Evolutionary conservation across 768 basidiomycete species (phyloP).

Genomic region (Xerocomus potaroensis): DNA sequence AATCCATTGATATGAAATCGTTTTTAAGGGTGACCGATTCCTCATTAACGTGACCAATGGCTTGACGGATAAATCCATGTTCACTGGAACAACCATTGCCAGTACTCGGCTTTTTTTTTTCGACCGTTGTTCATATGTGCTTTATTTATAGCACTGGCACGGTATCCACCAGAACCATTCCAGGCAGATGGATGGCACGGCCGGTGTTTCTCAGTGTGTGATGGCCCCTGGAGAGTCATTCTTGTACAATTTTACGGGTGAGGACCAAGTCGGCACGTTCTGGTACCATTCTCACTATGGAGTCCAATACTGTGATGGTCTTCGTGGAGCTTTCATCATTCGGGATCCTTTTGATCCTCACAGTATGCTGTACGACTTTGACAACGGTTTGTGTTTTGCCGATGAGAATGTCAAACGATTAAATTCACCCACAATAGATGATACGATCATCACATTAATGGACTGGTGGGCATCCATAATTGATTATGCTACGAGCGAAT

Average conservation of each 20-base stretch:
- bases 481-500: no score
- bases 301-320: slow-evolving; percentile 35
- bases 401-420: no score
- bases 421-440: neutral
- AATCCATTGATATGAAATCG: neutral
- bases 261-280: slow-evolving; percentile 35
- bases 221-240: slow-evolving; percentile 33
- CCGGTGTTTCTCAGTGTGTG: slow-evolving; percentile 40
- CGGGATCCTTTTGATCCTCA: slow-evolving; percentile 34
- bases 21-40: slow-evolving; percentile 15
- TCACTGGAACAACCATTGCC: slow-evolving; percentile 20
- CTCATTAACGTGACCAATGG: slow-evolving; percentile 15
- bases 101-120: neutral
- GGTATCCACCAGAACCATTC: slow-evolving; percentile 23
- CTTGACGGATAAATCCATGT: slow-evolving; percentile 17
- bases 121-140: neutral
- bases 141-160: slow-evolving; percentile 25
- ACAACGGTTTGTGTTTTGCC: slow-evolving; percentile 16
- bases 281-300: slow-evolving; percentile 32
- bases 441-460: slow-evolving; percentile 30
- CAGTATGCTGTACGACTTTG: slow-evolving; percentile 7
- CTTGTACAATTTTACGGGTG: slow-evolving; percentile 32
- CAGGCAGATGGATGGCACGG: slow-evolving; percentile 28
- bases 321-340: slow-evolving; percentile 44
- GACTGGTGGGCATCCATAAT: slow-evolving; percentile 12